Evolutionary conservation across 2,329 filamentous ascomycete species (phyloP).

Genomic region (Xylaria sp.): DNA sequence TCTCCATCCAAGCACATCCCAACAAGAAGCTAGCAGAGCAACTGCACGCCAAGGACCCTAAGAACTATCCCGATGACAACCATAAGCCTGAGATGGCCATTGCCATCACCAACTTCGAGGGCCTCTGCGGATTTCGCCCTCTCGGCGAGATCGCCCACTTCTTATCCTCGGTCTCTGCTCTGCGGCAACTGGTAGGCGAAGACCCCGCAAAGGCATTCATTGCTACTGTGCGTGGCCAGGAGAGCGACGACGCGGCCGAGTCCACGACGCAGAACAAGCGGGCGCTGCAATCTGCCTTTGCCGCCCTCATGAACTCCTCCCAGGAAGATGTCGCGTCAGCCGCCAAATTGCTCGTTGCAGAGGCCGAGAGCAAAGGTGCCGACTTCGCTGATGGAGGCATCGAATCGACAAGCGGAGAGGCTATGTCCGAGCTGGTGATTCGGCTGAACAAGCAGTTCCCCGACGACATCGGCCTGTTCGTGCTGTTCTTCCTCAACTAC

Average conservation of each 20-base stretch:
- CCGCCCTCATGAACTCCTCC: constrained; percentile 77
- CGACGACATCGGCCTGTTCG: constrained; percentile 87
- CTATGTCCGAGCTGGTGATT: constrained; percentile 75
- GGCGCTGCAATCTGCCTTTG: constrained; percentile 75
- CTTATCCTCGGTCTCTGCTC: constrained; percentile 57
- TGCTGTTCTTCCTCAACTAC: constrained; percentile 96
- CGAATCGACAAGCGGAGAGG: constrained; percentile 66
- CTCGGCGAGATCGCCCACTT: constrained; percentile 86
- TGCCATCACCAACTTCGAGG: constrained; percentile 93
- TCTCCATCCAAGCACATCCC: constrained; percentile 96
- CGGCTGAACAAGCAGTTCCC: constrained; percentile 85
- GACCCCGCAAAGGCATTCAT: constrained; percentile 61
- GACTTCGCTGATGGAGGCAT: constrained; percentile 77
- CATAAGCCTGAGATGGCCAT: constrained; percentile 99
- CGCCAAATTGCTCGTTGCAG: constrained; percentile 68
- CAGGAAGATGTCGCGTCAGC: constrained; percentile 66
- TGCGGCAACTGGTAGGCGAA: constrained; percentile 69
- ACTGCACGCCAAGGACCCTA: constrained; percentile 81
- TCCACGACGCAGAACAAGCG: constrained; percentile 68
- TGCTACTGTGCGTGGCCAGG: constrained; percentile 55
- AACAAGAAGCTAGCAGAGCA: constrained; percentile 93
- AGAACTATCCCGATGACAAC: constrained; percentile 98
- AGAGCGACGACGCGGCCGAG: constrained; percentile 42
- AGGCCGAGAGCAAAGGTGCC: constrained; percentile 68
- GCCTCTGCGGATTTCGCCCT: constrained; percentile 92